These are phyloP conservation scores for Steccherinum ochraceum DNA, from an alignment of 768 basidiomycete species.

Conservation along the genomic window DNA sequence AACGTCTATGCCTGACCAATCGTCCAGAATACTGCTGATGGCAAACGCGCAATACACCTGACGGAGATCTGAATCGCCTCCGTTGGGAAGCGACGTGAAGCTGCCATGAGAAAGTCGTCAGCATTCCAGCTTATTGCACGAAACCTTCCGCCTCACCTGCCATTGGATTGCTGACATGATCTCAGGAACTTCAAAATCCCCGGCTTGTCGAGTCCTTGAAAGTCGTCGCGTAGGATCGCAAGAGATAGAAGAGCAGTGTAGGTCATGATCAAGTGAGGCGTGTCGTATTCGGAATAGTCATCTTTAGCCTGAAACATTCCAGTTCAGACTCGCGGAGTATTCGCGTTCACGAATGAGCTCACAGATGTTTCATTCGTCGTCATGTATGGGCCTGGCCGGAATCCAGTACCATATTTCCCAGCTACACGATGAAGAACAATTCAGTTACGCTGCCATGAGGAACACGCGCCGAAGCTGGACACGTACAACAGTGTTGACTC, in stretches of 20 bases:
- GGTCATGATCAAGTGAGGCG: conserved; percentile 87
- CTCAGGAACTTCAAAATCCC: conserved; percentile 65
- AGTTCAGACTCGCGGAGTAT: too few species aligned
- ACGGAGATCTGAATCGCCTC: conserved; percentile 71
- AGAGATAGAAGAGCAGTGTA: conserved; percentile 86
- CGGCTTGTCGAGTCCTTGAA: conserved; percentile 57
- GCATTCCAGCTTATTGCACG: conserved; percentile 6
- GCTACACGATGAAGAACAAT: conserved; percentile 27
- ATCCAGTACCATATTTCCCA: conserved; percentile 58
- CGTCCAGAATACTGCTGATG: conserved; percentile 69
- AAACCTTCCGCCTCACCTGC: conserved; percentile 51
- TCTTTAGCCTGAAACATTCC: conserved; percentile 20
- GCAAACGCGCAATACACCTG: conserved; percentile 86
- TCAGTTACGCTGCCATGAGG: conserved; percentile 6
- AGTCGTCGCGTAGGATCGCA: conserved; percentile 82
- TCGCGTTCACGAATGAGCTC: background rate
- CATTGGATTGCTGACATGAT: conserved; percentile 71
- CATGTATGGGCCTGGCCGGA: conserved; percentile 73
- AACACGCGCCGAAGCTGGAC: background rate
- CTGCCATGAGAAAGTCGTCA: conserved; percentile 27
- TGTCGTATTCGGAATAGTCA: conserved; percentile 46
- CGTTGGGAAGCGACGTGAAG: conserved; percentile 65
- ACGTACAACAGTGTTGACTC: conserved; percentile 70
- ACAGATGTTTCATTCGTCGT: conserved; percentile 28
- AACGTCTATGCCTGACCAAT: conserved; percentile 72